Base-by-base conservation (phyloP, 2,329 filamentous ascomycete genomes). In the Trichoderma hamatum region DNA sequence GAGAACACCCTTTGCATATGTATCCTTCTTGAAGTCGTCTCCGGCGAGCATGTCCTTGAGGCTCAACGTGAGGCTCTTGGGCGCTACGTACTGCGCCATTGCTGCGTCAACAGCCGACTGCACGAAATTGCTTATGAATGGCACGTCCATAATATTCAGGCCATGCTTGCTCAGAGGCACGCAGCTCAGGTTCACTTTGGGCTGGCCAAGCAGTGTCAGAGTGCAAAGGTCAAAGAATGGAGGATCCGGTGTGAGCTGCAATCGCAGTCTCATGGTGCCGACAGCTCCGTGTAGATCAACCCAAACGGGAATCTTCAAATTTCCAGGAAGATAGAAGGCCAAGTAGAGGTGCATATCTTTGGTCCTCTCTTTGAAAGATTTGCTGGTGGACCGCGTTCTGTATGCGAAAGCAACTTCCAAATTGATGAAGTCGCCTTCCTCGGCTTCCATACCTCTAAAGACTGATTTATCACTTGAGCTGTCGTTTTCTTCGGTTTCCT, bases 1-100 rank as follows among this genome's bases (percentile, higher is more conserved):
- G 1, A 94, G 76, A 1, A 92, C 84, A 21, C 91, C 91, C 36
- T 86, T 83, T 2, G 88, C 84, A 34, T 80, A 79, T 0, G 90
- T 92, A 71, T 93, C 90, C 75, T 92, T 92, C 78, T 93, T 93
- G 81, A 91, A 93, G 73, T 93, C 91, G 69, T 92, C 90, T 4
- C 91, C 91, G 9, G 91, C 85, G 14, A 94, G 84, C 89, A 93
- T 93, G 70, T 92, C 90, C 76, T 92, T 92, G 39, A 94, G 80
- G 75, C 93, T 89, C 6, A 93, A 81, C 0, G 91, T 92, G 64
- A 93, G 79, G 67, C 89, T 92, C 80, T 92, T 92, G 0, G 91
- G 91, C 0, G 91, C 91, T 1, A 93, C 91, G 72, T 93, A 93
- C 75, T 92, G 88, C 0, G 90, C 89, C 75, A 92, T 84, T 0